Base-by-base conservation (phyloP, 352 stramenopile species). In the Phytophthora capsici region DNA sequence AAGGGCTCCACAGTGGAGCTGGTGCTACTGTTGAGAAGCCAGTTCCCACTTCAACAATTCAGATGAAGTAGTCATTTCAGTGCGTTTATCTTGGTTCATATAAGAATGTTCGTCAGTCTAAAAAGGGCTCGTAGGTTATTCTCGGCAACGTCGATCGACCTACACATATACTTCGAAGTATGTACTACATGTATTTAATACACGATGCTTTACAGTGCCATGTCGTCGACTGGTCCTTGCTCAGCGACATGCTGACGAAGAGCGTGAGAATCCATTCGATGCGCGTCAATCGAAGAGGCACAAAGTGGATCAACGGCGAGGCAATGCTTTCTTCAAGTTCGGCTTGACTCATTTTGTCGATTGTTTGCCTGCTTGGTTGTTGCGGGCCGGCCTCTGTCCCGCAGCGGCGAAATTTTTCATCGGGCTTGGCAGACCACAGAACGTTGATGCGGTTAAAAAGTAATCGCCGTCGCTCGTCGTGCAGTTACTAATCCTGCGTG, bases 241-340 rank as follows among this genome's bases (percentile, higher is more conserved):
- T 65, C 57, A 58, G 47, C 34, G 25, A 61, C 23, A 26, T 50
- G 16, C 36, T 13, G 34, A 53, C 40, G 40, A 51, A 60, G 12
- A 28, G 56, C 23, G 26, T 25, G 38, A 69, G 52, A 70, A 69
- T 69, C 62, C 62, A 70, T 19, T 65, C 48, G 16, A 28, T 17
- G 60, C 38, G 23, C 55, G 62, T 65, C 62, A 51, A 70, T 65
- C 47, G 62, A 66, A 70, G 55, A 36, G 62, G 40, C 46, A 65
- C 54, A 49, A 48, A 55, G 37, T 44, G 45, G 61, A 69, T 59
- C 47, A 20, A 52, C n/a, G 46, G 28, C 40, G 10, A 55, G 34
- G 19, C 23, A n/a, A 57, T 51, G 36, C 43, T 37, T 25, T 34
- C 41, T 60, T 49, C 48, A 60, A 56, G 32, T 38, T 58, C 23